Percentiles rank a stretch among this genome's conserved stretches.
Evolutionary conservation across 2,329 filamentous ascomycete species (phyloP).

Genomic region (Neonectria magnoliae): DNA sequence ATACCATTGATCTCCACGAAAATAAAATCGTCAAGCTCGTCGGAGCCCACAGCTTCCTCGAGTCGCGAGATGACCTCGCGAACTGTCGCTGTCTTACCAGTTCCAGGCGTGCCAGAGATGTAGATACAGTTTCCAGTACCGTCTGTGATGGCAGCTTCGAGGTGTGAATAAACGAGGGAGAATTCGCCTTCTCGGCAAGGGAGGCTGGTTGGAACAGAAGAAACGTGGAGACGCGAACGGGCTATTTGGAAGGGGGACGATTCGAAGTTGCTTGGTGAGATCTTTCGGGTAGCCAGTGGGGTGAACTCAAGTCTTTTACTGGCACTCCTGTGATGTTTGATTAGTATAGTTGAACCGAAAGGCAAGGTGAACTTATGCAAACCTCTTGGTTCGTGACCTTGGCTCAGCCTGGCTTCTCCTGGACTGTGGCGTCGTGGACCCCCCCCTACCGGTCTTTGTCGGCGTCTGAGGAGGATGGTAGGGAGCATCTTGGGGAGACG

Average conservation of each 20-base stretch:
- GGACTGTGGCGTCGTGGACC: constrained; percentile 46
- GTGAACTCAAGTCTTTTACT: constrained; percentile 91
- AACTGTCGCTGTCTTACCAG: constrained; percentile 96
- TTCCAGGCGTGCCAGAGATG: constrained; percentile 98
- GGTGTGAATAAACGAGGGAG: constrained; percentile 88
- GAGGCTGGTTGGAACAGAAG: constrained; percentile 87
- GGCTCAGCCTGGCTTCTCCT: constrained; percentile 44
- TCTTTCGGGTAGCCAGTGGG: constrained; percentile 85
- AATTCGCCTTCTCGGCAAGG: constrained; percentile 96
- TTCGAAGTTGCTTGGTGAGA: constrained; percentile 79
- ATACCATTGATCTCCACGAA: constrained; percentile 99
- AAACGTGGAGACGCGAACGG: constrained; percentile 88
- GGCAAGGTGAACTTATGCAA: not conserved
- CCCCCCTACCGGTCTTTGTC: constrained; percentile 46
- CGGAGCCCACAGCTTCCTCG: constrained; percentile 85
- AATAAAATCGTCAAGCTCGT: constrained; percentile 97
- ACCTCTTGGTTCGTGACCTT: constrained; percentile 48
- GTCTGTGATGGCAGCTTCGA: constrained; percentile 93
- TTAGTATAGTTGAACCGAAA: constrained; percentile 3
- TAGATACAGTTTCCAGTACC: constrained; percentile 97
- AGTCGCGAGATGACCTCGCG: constrained; percentile 92
- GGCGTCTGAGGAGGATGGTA: constrained; percentile 51
- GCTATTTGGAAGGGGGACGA: constrained; percentile 93
- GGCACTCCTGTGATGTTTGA: constrained; percentile 56
- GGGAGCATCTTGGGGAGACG: constrained; percentile 44